Base-by-base conservation (phyloP, 2,329 filamentous ascomycete genomes). In the Talaromyces sp. region DNA sequence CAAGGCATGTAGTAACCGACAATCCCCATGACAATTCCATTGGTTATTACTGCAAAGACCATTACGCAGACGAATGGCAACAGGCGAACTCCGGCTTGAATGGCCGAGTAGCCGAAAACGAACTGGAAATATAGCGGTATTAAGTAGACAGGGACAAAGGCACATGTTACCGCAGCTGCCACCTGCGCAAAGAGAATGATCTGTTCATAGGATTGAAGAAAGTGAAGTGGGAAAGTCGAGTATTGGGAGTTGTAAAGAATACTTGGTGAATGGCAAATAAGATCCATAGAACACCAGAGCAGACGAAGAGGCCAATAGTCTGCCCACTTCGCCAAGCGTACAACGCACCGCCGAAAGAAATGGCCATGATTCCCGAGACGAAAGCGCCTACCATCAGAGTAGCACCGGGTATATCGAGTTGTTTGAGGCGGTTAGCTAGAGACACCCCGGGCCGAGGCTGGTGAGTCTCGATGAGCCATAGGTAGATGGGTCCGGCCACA, bases 261-360 rank as follows among this genome's bases (percentile, higher is more conserved):
- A 40, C 7, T 63, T 84, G 81, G 53, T 81, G 78, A 0, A 79
- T 1, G 2, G 61, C 62, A 60, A 84, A 83, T 7, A 69, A 60
- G 40, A 79, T 65, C 39, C 78, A 69, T 0, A 79, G 64, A 0
- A 80, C 68, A 1, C 69, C 78, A 17, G 77, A 78, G 1, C 79
- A 66, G n/a, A 79, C 70, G 63, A 80, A 82, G 7, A 78, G 69
- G 1, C 72, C 73, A 52, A 84, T 80, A 13, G 75, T 72, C 0
- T 71, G 65, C 0, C 70, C 71, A 6, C 69, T 73, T 41, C 69
- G 65, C 81, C 81, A 85, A 0, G 71, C 62, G 56, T 77, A 84
- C 7, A 75, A 33, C 0, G 68, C 66, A 2, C 81, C 81, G 5
- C 79, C 81, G 50, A 82, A 80, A 54, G 71, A 73, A 58, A 83